Base-by-base conservation (phyloP, 768 basidiomycete genomes). In the Lactifluus volemus region DNA sequence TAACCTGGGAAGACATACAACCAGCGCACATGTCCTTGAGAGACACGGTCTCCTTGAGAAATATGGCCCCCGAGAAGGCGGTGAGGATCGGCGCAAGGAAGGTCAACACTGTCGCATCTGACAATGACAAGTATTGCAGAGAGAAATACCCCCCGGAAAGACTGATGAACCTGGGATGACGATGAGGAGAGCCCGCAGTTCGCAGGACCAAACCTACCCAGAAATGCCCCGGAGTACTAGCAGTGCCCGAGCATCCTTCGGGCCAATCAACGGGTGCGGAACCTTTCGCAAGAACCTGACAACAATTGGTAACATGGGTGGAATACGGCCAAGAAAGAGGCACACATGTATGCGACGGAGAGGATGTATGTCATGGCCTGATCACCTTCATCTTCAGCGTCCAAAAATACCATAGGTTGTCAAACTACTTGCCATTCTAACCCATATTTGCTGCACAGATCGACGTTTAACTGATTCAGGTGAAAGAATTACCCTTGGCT, bases 41-140 rank as follows among this genome's bases (percentile, higher is more conserved):
- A 2, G 79, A 77, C 62, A 87, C 79, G 0, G 68, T 71, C 65
- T 93, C 92, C 29, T 81, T 78, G 17, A 89, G 71, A 14, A 88
- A 75, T 1, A 88, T 64, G 12, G 81, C 80, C 4, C 83, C 89
- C 6, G 83, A 74, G 10, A 89, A 69, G 0, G 83, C 83, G 1
- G 84, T 86, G 48, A 77, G 76, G 54, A 86, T 79, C 0, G 92
- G 92, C 0, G 79, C 70, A 6, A 95, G 75, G 74, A 92, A 94
- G 0, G 84, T 83, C 50, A 96, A 73, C 5, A 88, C 86, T 0
- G 83, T 86, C 0, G 87, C 82, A 69, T 94, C 92, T 0, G 86
- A 86, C 0, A 94, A 76, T 0, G 87, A 86, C 4, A 92, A 78
- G 70, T 85, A 89, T 70, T 84, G 78, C 10, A 92, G 73, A 1